phyloP scores from a whole-genome alignment of 441 rosid species.

The Metrosideros polymorpha region DNA sequence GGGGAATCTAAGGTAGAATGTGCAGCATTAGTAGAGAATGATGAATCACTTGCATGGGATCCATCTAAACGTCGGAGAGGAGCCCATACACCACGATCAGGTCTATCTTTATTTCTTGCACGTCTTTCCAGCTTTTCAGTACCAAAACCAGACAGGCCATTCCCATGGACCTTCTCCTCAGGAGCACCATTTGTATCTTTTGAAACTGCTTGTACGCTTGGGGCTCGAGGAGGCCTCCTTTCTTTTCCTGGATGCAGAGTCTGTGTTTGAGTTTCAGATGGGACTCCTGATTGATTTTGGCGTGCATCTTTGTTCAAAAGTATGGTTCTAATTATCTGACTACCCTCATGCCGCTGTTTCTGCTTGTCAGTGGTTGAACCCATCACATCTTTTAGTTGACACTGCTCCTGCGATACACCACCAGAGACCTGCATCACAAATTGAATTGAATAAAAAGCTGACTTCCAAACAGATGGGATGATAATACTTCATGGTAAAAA shows the following conservation, averaged over 20 bases:
- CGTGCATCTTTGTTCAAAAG: constrained; percentile 40
- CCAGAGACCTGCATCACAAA: constrained; percentile 17
- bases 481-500: not conserved
- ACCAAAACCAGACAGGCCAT: constrained; percentile 25
- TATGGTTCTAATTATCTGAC: constrained; percentile 41
- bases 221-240: constrained; percentile 39
- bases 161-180: constrained; percentile 37
- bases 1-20: constrained; percentile 29
- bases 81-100: constrained; percentile 64
- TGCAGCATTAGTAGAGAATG: constrained; percentile 33
- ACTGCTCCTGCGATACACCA: constrained; percentile 18
- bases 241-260: constrained; percentile 34
- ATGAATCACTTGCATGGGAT: constrained; percentile 43
- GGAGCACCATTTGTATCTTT: constrained; percentile 38
- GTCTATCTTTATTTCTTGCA: constrained; percentile 51
- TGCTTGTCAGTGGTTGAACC: constrained; percentile 23
- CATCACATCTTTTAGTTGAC: constrained; percentile 21
- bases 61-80: constrained; percentile 52
- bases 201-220: constrained; percentile 20
- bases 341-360: constrained; percentile 37
- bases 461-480: not conserved
- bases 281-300: constrained; percentile 29
- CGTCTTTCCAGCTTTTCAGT: constrained; percentile 52
- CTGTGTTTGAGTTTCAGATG: constrained; percentile 37
- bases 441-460: not conserved